Conservation (phyloP, 2,329 filamentous ascomycete genomes). For the Cordyceps farinosa region DNA sequence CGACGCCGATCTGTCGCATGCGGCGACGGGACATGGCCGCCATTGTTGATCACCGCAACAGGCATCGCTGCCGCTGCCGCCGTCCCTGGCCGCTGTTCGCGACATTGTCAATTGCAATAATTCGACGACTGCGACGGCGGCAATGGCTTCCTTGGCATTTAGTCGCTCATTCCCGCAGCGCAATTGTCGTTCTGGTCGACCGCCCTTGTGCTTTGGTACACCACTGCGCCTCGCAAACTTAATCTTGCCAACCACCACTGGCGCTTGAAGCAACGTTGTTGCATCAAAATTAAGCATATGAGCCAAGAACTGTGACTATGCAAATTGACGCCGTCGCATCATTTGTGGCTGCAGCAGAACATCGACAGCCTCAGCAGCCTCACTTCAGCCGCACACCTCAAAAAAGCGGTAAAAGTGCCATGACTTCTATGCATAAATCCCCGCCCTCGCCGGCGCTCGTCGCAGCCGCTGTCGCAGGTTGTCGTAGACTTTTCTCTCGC, state of each 20-base stretch:
- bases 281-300: slow-evolving; percentile 3
- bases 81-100: neutral
- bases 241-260: neutral
- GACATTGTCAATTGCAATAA: neutral
- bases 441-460: neutral
- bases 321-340: neutral
- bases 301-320: neutral
- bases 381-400: slow-evolving; percentile 5
- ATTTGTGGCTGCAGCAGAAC: slow-evolving; percentile 12
- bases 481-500: neutral
- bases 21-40: slow-evolving; percentile 4
- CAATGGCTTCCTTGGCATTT: neutral
- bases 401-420: neutral
- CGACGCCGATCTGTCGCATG: slow-evolving; percentile 13
- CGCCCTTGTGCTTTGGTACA: neutral
- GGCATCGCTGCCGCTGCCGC: neutral
- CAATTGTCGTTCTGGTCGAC: neutral
- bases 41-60: neutral
- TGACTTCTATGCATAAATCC: neutral
- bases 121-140: neutral
- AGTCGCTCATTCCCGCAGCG: neutral
- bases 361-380: slow-evolving; percentile 10
- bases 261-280: neutral
- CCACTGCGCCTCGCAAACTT: neutral
- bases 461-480: too few species aligned